Evolutionary conservation across 108 stramenopile genomes (phyloP).

Genomic region (Conticribra weissflogii): DNA sequence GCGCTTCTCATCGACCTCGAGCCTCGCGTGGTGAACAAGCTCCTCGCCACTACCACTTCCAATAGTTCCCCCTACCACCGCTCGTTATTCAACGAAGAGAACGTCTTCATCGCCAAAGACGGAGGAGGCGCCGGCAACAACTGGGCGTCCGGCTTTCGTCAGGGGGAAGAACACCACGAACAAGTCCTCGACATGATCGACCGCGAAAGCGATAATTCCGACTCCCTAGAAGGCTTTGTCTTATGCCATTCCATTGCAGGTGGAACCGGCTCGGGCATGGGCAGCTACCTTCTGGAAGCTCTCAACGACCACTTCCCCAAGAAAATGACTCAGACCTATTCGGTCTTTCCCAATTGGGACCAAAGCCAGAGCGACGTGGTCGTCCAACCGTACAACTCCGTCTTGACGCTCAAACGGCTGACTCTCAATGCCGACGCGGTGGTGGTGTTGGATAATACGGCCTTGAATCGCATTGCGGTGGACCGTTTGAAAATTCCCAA

Average conservation of each 20-base stretch:
- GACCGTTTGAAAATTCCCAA: constrained; percentile 92
- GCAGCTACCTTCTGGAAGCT: constrained; percentile 93
- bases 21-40: constrained; percentile 95
- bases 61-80: too few species aligned
- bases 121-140: constrained; percentile 99
- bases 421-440: constrained; percentile 98
- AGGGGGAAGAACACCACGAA: constrained; percentile 94
- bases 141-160: constrained; percentile 94
- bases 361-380: constrained; percentile 95
- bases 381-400: constrained; percentile 98
- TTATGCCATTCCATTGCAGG: constrained; percentile 98
- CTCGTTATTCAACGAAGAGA: constrained; percentile 96
- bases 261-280: constrained; percentile 98
- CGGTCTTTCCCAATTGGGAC: constrained; percentile 97
- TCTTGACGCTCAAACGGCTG: constrained; percentile 95
- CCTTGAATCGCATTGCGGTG: constrained; percentile 94
- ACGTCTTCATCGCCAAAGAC: constrained; percentile 93
- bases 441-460: constrained; percentile 96
- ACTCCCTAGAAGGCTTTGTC: constrained; percentile 98
- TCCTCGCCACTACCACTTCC: too few species aligned
- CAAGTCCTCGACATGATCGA: constrained; percentile 99
- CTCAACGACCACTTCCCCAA: constrained; percentile 99
- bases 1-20: constrained; percentile 97
- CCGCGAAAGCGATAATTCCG: constrained; percentile 95
- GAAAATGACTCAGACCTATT: constrained; percentile 98